Base-by-base conservation (phyloP, 306 rosid genomes). In the Vicia villosa region DNA sequence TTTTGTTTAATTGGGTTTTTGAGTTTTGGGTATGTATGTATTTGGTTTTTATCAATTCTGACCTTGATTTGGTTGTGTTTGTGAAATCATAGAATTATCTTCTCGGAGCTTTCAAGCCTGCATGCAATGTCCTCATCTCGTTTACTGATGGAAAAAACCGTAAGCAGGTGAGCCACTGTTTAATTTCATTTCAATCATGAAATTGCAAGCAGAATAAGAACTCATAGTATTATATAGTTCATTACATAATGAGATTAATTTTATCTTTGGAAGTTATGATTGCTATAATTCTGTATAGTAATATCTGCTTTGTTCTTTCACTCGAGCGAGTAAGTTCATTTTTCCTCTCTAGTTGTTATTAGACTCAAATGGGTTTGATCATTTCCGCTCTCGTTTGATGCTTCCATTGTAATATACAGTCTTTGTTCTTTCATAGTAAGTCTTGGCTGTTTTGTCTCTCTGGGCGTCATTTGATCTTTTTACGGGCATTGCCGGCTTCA, bases 31-130 rank as follows among this genome's bases (percentile, higher is more conserved):
- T 72, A 0, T 73, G 77, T 72, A 0, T 73, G 38, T 54, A 2
- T 5, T 13, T 63, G 56, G 15, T 24, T 65, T 45, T 45, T 14
- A 45, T 50, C 14, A 19, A 5, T 56, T 62, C 54, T 24, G 28
- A 24, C 3, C 3, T 75, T 71, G 56, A 63, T 79, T 46, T 54
- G 65, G 21, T 74, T 34, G 40, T 79, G 55, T 55, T 22, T 37
- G 30, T 69, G 45, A 7, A 8, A 26, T 32, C 3, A 10, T 32
- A 95, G 99, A 95, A 95, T 86, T 95, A 87, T 85, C 81, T 95
- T 70, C 89, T 95, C 37, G 99, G 97, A 86, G 99, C 99, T 78
- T 95, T 95, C 92, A 95, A 95, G 84, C 99, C 99, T 40, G 89
- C 99, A 19, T 91, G 97, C 71, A 86, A 82, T 79, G 80, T 95